Evolutionary conservation across 2,329 filamentous ascomycete genomes (phyloP), one percentile per base, ranked within the genome.

Genomic region (Orbilia oligospora): DNA sequence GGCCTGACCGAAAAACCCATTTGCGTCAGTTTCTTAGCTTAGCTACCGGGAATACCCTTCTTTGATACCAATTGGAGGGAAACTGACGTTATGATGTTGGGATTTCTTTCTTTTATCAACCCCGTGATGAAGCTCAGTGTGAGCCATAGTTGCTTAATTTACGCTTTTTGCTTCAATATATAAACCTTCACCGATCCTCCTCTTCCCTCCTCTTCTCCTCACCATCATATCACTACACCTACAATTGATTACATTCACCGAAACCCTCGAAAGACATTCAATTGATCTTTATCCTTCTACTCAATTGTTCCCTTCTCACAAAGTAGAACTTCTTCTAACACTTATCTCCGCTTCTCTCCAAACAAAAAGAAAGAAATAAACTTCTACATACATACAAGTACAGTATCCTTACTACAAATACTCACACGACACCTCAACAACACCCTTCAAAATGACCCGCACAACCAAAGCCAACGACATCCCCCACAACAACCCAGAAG

Each of bases 391-490:
- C n/a, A n/a, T n/a, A n/a, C n/a, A n/a, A n/a, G n/a, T n/a, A 30
- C 3, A 30, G 6, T 30, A 30, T 6, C 6, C 27, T 6, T 30
- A 30, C 27, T 30, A n/a, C 6, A 30, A 30, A 9, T 36, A 36
- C 58, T 64, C 22, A 64, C 24, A 41, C 8, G 46, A 67, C 20
- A 41, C 30, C n/a, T 2, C 24, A 33, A n/a, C 38, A 22, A 22
- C 24, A 20, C 41, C 53, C 14, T 53, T 70, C 80, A 81, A 65
- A 77, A 82, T 99, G 95, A 97, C 96, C 87, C 95, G 96, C 85
- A 97, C 95, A 81, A 93, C 95, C 90, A 99, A 98, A 88, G 90
- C 88, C 87, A 97, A 94, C 87, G 93, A 97, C 86, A 70, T 81
- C 61, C 81, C 81, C 24, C 94, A 94, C 86, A 92, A 97, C 88